These are phyloP conservation scores for Calocybe cyanea DNA, from an alignment of 768 basidiomycete genomes.

Conservation along the genomic window DNA sequence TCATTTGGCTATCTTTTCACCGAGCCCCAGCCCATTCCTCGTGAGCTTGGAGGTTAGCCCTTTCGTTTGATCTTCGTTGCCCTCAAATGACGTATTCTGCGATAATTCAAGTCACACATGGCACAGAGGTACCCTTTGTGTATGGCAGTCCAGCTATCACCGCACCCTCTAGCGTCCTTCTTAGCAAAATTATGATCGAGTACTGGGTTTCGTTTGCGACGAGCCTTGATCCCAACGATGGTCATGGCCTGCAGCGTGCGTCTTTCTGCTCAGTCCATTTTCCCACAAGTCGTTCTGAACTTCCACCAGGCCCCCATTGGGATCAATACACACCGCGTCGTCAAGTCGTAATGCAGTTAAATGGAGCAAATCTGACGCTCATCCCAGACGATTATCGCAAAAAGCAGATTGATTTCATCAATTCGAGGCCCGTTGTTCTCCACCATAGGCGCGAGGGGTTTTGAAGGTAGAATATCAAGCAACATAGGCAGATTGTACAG, in stretches of 20 bases:
- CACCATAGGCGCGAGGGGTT: conserved; percentile 19
- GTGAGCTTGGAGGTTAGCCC: conserved; percentile 12
- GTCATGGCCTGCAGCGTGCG: conserved; percentile 30
- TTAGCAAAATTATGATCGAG: conserved; percentile 36
- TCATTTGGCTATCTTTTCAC: conserved; percentile 37
- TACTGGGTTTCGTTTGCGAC: conserved; percentile 46
- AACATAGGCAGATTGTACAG: too few relatives aligned
- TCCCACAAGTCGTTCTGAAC: conserved; percentile 4
- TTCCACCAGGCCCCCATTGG: conserved; percentile 19
- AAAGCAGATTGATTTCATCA: conserved; percentile 24
- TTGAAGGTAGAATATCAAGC: too few relatives aligned
- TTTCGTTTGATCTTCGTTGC: too few relatives aligned
- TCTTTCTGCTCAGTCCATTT: not conserved
- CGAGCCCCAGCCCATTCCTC: conserved; percentile 23
- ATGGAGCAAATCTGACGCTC: conserved; percentile 22
- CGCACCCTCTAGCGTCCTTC: conserved; percentile 14
- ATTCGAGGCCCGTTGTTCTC: conserved; percentile 19
- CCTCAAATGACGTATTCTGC: not conserved
- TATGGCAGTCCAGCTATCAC: conserved; percentile 21
- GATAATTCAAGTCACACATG: conserved; percentile 23
- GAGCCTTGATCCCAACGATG: conserved; percentile 41
- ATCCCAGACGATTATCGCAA: conserved; percentile 25
- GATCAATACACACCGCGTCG: conserved; percentile 16
- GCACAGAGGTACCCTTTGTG: conserved; percentile 27
- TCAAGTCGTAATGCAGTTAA: conserved; percentile 21